Percentiles rank a stretch among this genome's conserved stretches.
Conservation (phyloP, 768 basidiomycete genomes). For the Termitomyces sp. region DNA sequence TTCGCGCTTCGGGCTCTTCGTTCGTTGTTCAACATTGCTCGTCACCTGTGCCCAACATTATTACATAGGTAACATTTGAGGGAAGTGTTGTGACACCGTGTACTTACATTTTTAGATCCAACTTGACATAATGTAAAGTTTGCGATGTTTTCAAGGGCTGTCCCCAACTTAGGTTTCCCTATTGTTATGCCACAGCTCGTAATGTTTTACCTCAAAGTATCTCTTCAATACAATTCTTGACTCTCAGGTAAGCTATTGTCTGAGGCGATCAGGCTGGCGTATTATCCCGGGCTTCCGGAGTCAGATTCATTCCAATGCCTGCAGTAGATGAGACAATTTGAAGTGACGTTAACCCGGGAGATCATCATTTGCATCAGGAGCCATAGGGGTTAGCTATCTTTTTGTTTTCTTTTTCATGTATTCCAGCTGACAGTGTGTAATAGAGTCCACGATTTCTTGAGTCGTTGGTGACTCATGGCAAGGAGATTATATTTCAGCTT, state of each 20-base stretch:
- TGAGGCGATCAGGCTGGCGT: neutral
- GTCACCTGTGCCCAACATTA: too few relatives aligned
- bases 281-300: slow-evolving; percentile 9
- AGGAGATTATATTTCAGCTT: neutral
- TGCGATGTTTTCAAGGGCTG: too few relatives aligned
- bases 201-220: too few relatives aligned
- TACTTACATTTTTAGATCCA: too few relatives aligned
- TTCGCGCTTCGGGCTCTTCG: too few relatives aligned
- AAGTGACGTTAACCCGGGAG: neutral
- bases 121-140: too few relatives aligned
- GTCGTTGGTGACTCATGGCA: slow-evolving; percentile 9
- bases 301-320: slow-evolving; percentile 7
- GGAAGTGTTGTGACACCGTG: too few relatives aligned
- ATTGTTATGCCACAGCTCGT: too few relatives aligned
- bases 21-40: too few relatives aligned
- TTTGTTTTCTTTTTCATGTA: neutral
- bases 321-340: neutral
- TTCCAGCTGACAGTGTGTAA: neutral
- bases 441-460: slow-evolving; percentile 12
- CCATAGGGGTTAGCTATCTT: slow-evolving; percentile 9
- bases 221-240: too few relatives aligned
- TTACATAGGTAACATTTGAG: too few relatives aligned
- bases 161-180: too few relatives aligned
- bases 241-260: slow-evolving; percentile 9
- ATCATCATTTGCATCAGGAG: slow-evolving; percentile 11